Percentiles rank a stretch among this genome's conserved stretches.
These are phyloP conservation scores for Apodospora peruviana DNA, from an alignment of 495 filamentous ascomycete species.

Conservation along the genomic window DNA sequence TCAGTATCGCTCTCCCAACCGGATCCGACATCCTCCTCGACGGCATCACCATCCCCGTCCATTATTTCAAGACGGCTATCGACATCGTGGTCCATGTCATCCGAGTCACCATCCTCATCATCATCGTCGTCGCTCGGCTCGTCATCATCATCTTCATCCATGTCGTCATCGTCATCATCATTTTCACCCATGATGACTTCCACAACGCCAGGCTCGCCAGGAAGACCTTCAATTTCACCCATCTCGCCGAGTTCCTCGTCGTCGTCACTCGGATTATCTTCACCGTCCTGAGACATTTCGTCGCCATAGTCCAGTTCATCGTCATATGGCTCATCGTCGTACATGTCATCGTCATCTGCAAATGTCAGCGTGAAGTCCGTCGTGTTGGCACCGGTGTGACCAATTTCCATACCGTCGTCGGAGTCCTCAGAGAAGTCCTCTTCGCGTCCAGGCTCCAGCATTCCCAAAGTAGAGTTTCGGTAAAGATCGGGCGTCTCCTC, in stretches of 20 bases:
- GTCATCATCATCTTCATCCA: slow-evolving; percentile 54
- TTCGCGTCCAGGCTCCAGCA: slow-evolving; percentile 81
- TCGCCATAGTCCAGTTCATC: slow-evolving; percentile 92
- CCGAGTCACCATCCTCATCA: slow-evolving; percentile 41
- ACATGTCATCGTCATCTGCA: slow-evolving; percentile 70
- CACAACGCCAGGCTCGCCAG: slow-evolving; percentile 69
- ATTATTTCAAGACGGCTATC: slow-evolving; percentile 53
- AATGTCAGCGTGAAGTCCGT: slow-evolving; percentile 22
- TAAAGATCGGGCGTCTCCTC: slow-evolving; percentile 98
- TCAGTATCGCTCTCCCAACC: slow-evolving; percentile 55
- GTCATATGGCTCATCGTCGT: slow-evolving; percentile 67
- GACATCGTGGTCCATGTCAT: slow-evolving; percentile 43
- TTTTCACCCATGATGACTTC: slow-evolving; percentile 84
- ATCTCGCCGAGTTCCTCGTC: slow-evolving; percentile 72
- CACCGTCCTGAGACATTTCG: slow-evolving; percentile 68
- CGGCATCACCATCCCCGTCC: slow-evolving; percentile 47
- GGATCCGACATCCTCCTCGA: slow-evolving; percentile 47
- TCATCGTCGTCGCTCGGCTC: slow-evolving; percentile 50
- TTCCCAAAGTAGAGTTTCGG: slow-evolving; percentile 89
- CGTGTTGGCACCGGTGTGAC: neutral
- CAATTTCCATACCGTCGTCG: slow-evolving; percentile 49
- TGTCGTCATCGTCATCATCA: slow-evolving; percentile 62
- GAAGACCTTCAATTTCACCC: slow-evolving; percentile 78
- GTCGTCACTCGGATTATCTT: slow-evolving; percentile 89
- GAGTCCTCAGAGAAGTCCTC: slow-evolving; percentile 67